A percentile compares a stretch with the other conserved stretches of the same genome.
Evolutionary conservation across 1,284 basidiomycete species (phyloP).

Genomic region (Ceratobasidium sp.): DNA sequence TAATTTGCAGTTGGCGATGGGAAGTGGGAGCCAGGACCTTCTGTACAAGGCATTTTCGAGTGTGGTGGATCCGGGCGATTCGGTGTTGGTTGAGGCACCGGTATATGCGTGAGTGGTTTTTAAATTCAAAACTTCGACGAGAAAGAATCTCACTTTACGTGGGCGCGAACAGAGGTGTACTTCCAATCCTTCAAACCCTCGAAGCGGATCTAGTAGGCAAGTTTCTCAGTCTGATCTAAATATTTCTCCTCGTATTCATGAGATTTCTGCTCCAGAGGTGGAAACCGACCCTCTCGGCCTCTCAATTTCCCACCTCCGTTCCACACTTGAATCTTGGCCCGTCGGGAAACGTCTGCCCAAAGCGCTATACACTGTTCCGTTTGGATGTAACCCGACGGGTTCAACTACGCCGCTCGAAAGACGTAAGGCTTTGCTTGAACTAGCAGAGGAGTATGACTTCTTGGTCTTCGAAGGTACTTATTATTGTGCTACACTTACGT

Average conservation of each 20-base stretch:
- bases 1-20: conserved; percentile 82
- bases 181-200: conserved; percentile 73
- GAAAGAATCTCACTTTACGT: not conserved
- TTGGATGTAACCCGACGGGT: conserved; percentile 60
- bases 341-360: conserved; percentile 79
- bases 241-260: not conserved
- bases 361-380: conserved; percentile 86
- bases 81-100: conserved; percentile 87
- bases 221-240: conserved; percentile 49
- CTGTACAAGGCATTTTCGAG: conserved; percentile 79
- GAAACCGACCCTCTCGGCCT: conserved; percentile 86
- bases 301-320: conserved; percentile 72
- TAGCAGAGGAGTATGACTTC: conserved; percentile 83
- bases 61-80: conserved; percentile 84
- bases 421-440: conserved; percentile 80
- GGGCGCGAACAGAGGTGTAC: conserved; percentile 67
- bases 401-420: conserved; percentile 80
- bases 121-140: not conserved
- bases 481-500: not conserved
- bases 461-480: conserved; percentile 85
- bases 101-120: conserved; percentile 78
- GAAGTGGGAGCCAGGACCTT: conserved; percentile 89
- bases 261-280: conserved; percentile 71
- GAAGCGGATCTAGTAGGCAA: conserved; percentile 76
- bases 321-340: conserved; percentile 84